Base-by-base conservation (phyloP, 495 filamentous ascomycete species). In the Penicillium desertorum region DNA sequence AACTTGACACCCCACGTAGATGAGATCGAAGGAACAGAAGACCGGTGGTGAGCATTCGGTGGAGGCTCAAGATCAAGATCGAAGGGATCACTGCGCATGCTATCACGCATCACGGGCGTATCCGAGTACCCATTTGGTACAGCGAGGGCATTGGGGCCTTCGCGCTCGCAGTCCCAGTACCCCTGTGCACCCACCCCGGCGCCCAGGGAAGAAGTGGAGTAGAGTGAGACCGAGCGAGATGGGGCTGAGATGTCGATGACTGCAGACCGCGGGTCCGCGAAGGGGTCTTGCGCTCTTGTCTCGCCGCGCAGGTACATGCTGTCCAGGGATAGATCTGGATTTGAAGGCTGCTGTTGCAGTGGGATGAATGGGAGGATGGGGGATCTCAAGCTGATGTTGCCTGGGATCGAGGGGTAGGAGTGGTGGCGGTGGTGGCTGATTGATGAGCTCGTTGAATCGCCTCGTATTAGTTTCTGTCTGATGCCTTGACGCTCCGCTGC, bases 11-110 rank as follows among this genome's bases (percentile, higher is more conserved):
- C 51, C 56, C 54, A 56, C n/a, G 25, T 41, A 1, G 54, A 48
- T 9, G 56, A 45, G 5, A 45, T 49, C 14, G 53, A 54, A 53
- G 55, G 51, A 19, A 47, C 39, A n/a, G 57, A 58, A 42, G 61
- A 55, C 17, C 56, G 39, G 12, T 59, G 57, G 20, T 61, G 57
- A 5, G 51, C 57, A 20, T 50, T 67, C 5, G 54, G 57, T 8
- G 82, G 81, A 25, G 76, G 70, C 49, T 87, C 84, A 1, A 88
- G 70, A 60, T 88, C 86, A 59, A 87, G 88, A 61, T 88, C 86
- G 59, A 87, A 88, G 0, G 85, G 85, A 51, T 88, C 82, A 16
- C 84, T 87, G 54, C 84, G 83, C 12, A 61, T 60, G 25, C 72
- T 74, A n/a, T 56, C 58, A 9, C 66, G 64, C 34, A 51, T 59